Evolutionary conservation across 164 flowering plant genomes (phyloP), one percentile per base, ranked within the genome.

Genomic region (Vitis riparia): DNA sequence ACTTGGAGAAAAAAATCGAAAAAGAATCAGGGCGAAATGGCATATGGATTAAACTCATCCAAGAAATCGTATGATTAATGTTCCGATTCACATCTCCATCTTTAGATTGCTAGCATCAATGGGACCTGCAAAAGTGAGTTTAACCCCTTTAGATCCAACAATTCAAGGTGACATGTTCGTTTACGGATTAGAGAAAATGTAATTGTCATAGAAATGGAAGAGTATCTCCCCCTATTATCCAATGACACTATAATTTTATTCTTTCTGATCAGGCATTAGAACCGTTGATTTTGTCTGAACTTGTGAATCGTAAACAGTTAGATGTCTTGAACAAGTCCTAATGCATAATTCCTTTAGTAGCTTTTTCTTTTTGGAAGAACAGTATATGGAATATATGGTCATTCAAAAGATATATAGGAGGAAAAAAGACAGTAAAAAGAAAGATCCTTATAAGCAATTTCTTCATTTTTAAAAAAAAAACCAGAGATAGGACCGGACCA

Each of bases 31-130:
- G 68, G 62, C 48, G 56, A 47, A 56, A 55, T 37, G 27, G 68
- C 73, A 59, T 67, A 44, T 63, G 68, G 64, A 76, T 63, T 66
- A 29, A 58, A 60, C 62, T 60, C 67, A 48, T 72, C 74, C 70
- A 70, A 60, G 68, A 67, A 72, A 68, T 63, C 29, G 58, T 65
- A 27, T 71, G 59, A 50, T 10, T 30, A 29, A 51, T 19, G 10
- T 56, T 59, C 29, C 55, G 55, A 17, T 58, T 82, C 81, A 86
- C 77, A 85, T 83, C 87, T 87, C 89, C 88, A 85, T 79, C 84
- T 87, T 90, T 15, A 83, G 75, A 55, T 82, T 73, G 75, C 80
- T 65, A 14, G 81, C 78, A 71, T 85, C 90, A 65, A 75, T 30
- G 15, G 70, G 66, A 77, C 88, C 94, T 90, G 89, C 81, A 81